Evolutionary conservation across 805 yeast species (phyloP).

Genomic region (Saturnispora mendoncae): DNA sequence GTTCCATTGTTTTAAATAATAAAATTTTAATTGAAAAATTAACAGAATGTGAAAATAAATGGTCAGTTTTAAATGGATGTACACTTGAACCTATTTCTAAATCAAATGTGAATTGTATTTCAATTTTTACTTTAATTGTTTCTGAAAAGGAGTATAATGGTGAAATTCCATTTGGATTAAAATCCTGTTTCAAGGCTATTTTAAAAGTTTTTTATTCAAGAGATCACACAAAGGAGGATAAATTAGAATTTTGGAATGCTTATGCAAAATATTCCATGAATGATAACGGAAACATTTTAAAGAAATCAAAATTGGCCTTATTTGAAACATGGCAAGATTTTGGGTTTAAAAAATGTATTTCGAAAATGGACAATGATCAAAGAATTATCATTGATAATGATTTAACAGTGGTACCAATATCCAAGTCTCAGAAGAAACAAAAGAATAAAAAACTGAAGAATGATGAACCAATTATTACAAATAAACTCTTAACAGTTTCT

Average conservation of each 20-base stretch:
- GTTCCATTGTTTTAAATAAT: conserved; percentile 3
- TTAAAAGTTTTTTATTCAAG: conserved; percentile 3
- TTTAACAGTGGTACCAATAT: neutral
- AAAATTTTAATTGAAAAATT: neutral
- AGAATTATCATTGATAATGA: conserved; percentile 6
- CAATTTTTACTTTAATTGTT: conserved; percentile 1
- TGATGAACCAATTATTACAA: conserved; percentile 6
- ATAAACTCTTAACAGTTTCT: neutral
- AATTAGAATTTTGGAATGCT: conserved; percentile 8
- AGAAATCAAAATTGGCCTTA: neutral
- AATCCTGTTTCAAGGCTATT: conserved; percentile 1
- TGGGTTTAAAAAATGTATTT: conserved; percentile 1
- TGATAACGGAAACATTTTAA: neutral
- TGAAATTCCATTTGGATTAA: neutral
- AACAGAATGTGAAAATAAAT: neutral
- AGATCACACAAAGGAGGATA: conserved; percentile 4
- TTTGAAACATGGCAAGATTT: neutral
- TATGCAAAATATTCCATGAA: conserved; percentile 2
- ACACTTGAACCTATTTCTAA: neutral
- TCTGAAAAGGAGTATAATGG: neutral
- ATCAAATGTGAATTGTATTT: conserved; percentile 1
- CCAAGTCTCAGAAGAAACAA: neutral
- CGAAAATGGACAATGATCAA: conserved; percentile 1
- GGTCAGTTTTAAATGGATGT: conserved; percentile 9
- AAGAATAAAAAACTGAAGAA: neutral